Base-by-base conservation (phyloP, 2,329 filamentous ascomycete species). In the Fusarium sp. region DNA sequence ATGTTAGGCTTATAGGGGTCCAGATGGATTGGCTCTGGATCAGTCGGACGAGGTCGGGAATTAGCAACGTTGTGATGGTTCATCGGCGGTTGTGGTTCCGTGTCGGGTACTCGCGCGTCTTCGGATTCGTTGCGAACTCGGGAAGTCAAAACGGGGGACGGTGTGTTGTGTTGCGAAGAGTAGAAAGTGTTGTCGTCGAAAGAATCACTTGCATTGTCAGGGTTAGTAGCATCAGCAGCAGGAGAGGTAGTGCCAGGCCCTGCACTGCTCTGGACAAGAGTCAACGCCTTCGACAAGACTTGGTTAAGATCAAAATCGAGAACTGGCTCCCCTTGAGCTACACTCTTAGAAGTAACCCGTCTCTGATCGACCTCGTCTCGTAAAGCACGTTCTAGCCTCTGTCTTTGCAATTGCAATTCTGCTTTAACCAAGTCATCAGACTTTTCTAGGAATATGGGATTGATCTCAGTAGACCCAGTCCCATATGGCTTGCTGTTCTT, bases 131-230 rank as follows among this genome's bases (percentile, higher is more conserved):
- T 86, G 83, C 76, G 87, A 81, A 82, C 73, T 59, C 81, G 82
- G 27, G 83, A 80, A 39, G 82, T 81, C 61, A 82, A 80, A 49
- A 80, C 82, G 30, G 83, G 84, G 56, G 87, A 84, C 62, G 87
- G 87, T 68, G 94, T 97, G 78, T 94, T 92, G 83, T 94, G 90
- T 82, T 91, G 92, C 81, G 94, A 97, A 71, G 95, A 97, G 83
- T 98, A 97, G 80, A 97, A 97, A 40, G 94, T 96, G 76, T 96
- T 94, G 78, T 96, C 91, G 80, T 97, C 94, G 81, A 94, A 92
- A 35, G 93, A 96, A 78, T 95, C 92, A 85, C 85, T 92, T 75
- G 87, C 81, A 70, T 81, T 85, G 78, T 88, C 88, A 75, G 83
- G 84, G 79, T 90, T 85, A 83, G 82, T 81, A 78, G 72, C 80